Evolutionary conservation across 1,284 basidiomycete genomes (phyloP), one percentile per base, ranked within the genome.

Genomic region (Puccinia triticina): DNA sequence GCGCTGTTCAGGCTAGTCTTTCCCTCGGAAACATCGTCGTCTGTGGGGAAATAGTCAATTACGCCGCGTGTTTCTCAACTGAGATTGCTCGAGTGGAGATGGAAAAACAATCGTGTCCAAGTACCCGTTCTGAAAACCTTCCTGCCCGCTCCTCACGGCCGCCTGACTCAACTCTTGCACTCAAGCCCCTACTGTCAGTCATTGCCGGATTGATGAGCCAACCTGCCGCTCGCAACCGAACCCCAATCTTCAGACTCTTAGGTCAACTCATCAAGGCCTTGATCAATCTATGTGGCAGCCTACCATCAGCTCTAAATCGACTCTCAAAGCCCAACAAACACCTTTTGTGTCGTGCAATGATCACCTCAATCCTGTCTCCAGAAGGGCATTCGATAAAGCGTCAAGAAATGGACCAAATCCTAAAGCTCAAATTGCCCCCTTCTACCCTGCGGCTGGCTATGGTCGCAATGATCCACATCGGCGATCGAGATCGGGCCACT

Each of bases 41-140:
- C 48, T 59, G 37, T 32, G 34, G 48, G 12, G 79, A 81, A 48
- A 14, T 81, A 21, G 59, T 81, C 32, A 71, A 74, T n/a, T 81
- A 81, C 32, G 40, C 79, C 32, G 74, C 64, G n/a, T 57, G 79
- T n/a, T 81, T 72, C 50, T 71, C 71, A 46, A 72, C 55, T n/a
- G 79, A 81, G 32, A 73, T 81, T 48, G 79, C 79, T 66, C 46
- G 79, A 61, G 71, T 81, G 57, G 79, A 81, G 34, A 61, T 74
- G 4, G 79, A 81, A 81, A 77, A 77, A 61, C 75, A 61, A 77
- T 77, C 59, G 48, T 77, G 55, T 40, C 29, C 32, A 10, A 40
- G n/a, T 34, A 34, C 43, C 12, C 46, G 40, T 37, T 37, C 73
- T 2, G n/a, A 1, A 23, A 55, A 55, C 10, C 34, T 23, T 16